Evolutionary conservation across 2,329 filamentous ascomycete species (phyloP).

Genomic region (Aspergillaceae sp.): DNA sequence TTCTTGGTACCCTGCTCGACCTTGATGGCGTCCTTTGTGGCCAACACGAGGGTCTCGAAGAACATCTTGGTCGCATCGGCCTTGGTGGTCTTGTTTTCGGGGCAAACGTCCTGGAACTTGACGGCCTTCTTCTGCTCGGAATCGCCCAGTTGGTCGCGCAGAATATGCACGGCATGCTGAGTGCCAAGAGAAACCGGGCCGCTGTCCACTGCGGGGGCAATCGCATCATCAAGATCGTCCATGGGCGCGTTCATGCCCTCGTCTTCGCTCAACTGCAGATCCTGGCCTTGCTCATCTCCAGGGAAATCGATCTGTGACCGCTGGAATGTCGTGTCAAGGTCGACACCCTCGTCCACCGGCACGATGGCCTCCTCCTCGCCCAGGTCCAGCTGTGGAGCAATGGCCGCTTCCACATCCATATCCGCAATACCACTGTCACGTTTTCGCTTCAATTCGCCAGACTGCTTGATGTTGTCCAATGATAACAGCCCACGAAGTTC

Average conservation of each 20-base stretch:
- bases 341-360: conserved; percentile 42
- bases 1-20: conserved; percentile 70
- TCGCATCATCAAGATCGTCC: conserved; percentile 70
- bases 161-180: conserved; percentile 88
- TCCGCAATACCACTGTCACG: conserved; percentile 80
- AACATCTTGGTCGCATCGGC: conserved; percentile 99
- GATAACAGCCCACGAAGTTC: conserved; percentile 91
- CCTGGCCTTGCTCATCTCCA: conserved; percentile 46
- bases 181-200: conserved; percentile 85
- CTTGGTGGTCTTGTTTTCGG: conserved; percentile 69
- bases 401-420: conserved; percentile 60
- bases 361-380: conserved; percentile 56
- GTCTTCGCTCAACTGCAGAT: conserved; percentile 39
- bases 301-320: conserved; percentile 59
- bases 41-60: conserved; percentile 90
- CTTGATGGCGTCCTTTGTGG: conserved; percentile 96
- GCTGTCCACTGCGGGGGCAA: conserved; percentile 70
- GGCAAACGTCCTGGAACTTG: conserved; percentile 84
- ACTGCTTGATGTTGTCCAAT: conserved; percentile 66
- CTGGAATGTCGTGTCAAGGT: conserved; percentile 41
- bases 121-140: conserved; percentile 66
- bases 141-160: conserved; percentile 75
- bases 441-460: conserved; percentile 84
- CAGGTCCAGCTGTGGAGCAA: conserved; percentile 52
- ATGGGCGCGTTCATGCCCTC: conserved; percentile 38